Evolutionary conservation across 305 asterid species (phyloP).

Genomic region (Fraxinus greggii): DNA sequence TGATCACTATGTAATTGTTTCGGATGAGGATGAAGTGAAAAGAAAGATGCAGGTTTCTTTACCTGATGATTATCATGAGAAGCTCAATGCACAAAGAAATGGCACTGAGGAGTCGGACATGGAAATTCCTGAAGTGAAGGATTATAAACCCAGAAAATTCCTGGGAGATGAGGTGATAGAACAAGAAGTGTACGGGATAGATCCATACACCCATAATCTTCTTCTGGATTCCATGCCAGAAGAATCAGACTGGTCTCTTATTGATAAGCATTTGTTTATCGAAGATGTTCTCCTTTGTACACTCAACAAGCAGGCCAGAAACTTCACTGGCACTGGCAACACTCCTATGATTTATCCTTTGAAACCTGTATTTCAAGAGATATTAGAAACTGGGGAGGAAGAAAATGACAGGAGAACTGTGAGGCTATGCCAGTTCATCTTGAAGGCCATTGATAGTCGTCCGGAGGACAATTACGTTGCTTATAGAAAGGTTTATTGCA

Average conservation of each 20-base stretch:
- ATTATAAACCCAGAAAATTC: conserved; percentile 81
- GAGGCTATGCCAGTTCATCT: conserved; percentile 64
- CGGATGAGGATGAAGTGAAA: conserved; percentile 92
- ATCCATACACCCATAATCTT: conserved; percentile 95
- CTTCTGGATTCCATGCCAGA: conserved; percentile 98
- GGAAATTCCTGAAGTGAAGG: conserved; percentile 98
- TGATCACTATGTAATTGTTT: conserved; percentile 85
- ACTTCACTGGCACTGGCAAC: conserved; percentile 77
- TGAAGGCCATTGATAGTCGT: conserved; percentile 81
- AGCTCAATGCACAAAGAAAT: conserved; percentile 75
- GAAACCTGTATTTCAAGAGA: conserved; percentile 79
- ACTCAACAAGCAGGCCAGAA: conserved; percentile 80
- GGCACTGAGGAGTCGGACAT: conserved; percentile 97
- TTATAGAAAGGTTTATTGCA: conserved; percentile 78
- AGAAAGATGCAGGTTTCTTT: conserved; percentile 93
- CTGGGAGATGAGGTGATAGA: conserved; percentile 93
- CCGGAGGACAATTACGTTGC: conserved; percentile 92
- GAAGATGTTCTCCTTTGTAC: conserved; percentile 89
- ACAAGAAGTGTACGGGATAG: conserved; percentile 99
- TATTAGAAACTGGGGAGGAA: conserved; percentile 59
- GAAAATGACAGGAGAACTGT: conserved; percentile 60
- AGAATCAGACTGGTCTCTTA: conserved; percentile 82
- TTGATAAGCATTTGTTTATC: conserved; percentile 81
- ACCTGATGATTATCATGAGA: conserved; percentile 89
- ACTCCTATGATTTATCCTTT: conserved; percentile 88